Evolutionary conservation across 768 basidiomycete species (phyloP).

Genomic region (Naganishia randhawae): DNA sequence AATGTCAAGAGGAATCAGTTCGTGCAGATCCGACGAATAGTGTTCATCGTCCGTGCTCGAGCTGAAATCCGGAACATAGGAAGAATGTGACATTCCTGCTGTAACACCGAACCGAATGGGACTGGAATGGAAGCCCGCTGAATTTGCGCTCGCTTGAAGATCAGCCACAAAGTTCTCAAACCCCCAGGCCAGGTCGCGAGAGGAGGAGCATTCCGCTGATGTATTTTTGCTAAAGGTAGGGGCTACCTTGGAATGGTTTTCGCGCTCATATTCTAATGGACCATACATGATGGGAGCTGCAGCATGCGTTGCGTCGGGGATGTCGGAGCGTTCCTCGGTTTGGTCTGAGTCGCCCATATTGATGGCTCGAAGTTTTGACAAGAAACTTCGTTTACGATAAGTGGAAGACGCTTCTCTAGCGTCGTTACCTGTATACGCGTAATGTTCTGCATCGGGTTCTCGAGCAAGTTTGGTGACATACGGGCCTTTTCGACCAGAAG

Average conservation of each 20-base stretch:
- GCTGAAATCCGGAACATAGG: neutral
- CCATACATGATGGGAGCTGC: neutral
- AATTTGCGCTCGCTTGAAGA: neutral
- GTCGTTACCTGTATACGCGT: neutral
- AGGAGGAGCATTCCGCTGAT: too few species aligned
- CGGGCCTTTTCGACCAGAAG: neutral
- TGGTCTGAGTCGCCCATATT: neutral
- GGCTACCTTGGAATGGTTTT: neutral
- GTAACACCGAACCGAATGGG: neutral
- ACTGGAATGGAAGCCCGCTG: neutral
- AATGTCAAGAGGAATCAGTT: neutral
- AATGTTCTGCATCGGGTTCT: neutral
- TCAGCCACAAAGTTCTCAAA: slow-evolving; percentile 11
- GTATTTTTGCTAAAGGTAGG: too few species aligned
- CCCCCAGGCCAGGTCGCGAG: neutral
- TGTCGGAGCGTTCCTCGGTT: neutral
- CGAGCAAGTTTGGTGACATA: neutral
- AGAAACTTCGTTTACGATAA: neutral
- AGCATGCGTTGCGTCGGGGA: neutral
- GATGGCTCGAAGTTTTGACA: neutral
- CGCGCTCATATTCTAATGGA: too few species aligned
- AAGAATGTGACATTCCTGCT: neutral
- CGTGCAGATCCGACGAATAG: neutral
- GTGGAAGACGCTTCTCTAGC: neutral
- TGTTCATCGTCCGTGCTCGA: neutral